A percentile compares a stretch with the other conserved stretches of the same genome.
Evolutionary conservation across 148 eudicot genomes (phyloP).

Genomic region (Cornus suecica): DNA sequence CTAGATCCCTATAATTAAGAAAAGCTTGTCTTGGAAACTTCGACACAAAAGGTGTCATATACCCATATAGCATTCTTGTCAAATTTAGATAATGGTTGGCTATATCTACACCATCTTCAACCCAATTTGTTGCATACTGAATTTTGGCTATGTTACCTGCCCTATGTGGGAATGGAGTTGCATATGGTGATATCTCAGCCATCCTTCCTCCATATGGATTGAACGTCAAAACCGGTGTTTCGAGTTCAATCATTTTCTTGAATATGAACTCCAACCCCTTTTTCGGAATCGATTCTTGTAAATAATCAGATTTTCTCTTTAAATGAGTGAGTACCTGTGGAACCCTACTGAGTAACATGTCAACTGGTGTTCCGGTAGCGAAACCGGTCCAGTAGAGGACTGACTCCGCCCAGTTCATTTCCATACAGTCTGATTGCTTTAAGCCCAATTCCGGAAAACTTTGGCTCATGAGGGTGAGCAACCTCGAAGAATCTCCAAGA

Average conservation of each 20-base stretch:
- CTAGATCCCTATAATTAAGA: background rate
- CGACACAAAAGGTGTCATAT: constrained; percentile 30
- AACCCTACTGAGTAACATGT: constrained; percentile 19
- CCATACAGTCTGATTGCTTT: constrained; percentile 23
- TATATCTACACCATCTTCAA: constrained; percentile 16
- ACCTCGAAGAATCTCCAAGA: constrained; percentile 26
- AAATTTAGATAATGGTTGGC: constrained; percentile 12
- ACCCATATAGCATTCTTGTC: constrained; percentile 22
- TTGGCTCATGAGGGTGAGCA: constrained; percentile 22
- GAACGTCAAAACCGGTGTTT: constrained; percentile 23
- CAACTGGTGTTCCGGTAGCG: constrained; percentile 14
- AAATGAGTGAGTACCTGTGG: constrained; percentile 9
- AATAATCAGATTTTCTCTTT: constrained; percentile 30
- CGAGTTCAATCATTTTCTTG: constrained; percentile 29
- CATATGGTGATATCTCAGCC: constrained; percentile 25
- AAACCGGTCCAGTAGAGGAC: constrained; percentile 22
- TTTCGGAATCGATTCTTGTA: constrained; percentile 28
- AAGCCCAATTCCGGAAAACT: constrained; percentile 37
- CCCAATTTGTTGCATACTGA: constrained; percentile 35
- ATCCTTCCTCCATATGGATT: constrained; percentile 38
- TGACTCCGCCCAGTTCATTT: constrained; percentile 42
- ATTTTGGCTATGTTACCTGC: constrained; percentile 36
- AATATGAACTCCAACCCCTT: constrained; percentile 30
- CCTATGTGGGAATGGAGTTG: constrained; percentile 37
- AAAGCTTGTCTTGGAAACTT: background rate